phyloP scores from a whole-genome alignment of 805 yeast genomes.

The Yarrowia sp. region DNA sequence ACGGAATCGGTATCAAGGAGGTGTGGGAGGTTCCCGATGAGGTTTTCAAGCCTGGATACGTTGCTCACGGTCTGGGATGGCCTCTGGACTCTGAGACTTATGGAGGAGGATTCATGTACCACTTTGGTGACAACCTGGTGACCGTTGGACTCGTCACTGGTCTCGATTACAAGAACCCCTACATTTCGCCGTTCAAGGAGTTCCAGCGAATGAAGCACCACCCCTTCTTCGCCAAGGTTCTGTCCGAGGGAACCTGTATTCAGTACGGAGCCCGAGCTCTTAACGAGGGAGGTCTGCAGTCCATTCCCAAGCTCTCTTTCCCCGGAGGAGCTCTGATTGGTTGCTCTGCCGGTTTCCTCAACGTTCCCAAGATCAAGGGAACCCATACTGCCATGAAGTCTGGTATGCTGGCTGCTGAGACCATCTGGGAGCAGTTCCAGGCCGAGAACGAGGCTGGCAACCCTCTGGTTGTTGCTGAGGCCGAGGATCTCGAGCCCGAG shows the following conservation, averaged over 20 bases:
- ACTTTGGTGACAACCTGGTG: slow-evolving; percentile 90
- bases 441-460: slow-evolving; percentile 37
- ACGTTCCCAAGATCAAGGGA: slow-evolving; percentile 96
- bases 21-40: slow-evolving; percentile 92
- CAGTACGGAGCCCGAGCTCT: slow-evolving; percentile 95
- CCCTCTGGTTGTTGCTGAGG: slow-evolving; percentile 39
- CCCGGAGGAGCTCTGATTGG: slow-evolving; percentile 98
- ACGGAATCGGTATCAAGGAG: slow-evolving; percentile 94
- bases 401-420: slow-evolving; percentile 93
- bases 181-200: slow-evolving; percentile 92
- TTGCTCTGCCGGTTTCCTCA: slow-evolving; percentile 93
- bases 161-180: slow-evolving; percentile 91
- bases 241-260: slow-evolving; percentile 87
- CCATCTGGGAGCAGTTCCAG: slow-evolving; percentile 54
- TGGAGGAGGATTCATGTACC: slow-evolving; percentile 98
- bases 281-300: slow-evolving; percentile 95
- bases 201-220: slow-evolving; percentile 93
- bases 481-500: slow-evolving; percentile 40
- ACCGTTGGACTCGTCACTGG: slow-evolving; percentile 94
- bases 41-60: slow-evolving; percentile 75
- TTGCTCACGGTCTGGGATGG: slow-evolving; percentile 84
- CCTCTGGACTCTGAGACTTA: slow-evolving; percentile 74
- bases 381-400: slow-evolving; percentile 97
- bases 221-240: slow-evolving; percentile 70
- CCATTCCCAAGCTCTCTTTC: slow-evolving; percentile 84